These are phyloP conservation scores for Pichia exigua DNA, from an alignment of 805 yeast genomes.

Conservation along the genomic window DNA sequence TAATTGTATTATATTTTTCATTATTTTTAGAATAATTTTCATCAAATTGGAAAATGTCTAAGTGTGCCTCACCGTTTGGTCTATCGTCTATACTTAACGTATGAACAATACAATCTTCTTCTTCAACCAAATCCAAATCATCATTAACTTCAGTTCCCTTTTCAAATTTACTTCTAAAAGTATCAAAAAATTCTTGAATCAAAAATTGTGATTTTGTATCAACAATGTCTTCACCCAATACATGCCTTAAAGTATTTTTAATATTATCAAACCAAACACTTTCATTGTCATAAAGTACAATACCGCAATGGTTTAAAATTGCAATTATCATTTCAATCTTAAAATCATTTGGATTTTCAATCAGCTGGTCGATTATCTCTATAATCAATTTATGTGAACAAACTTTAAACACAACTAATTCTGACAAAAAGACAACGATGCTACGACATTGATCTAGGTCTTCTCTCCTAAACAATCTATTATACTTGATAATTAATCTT, in stretches of 20 bases:
- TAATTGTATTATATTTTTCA: slow-evolving; percentile 35
- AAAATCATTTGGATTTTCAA: slow-evolving; percentile 40
- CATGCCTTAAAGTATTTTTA: slow-evolving; percentile 50
- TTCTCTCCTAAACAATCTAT: slow-evolving; percentile 41
- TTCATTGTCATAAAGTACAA: slow-evolving; percentile 35
- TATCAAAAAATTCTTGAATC: slow-evolving; percentile 45
- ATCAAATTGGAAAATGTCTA: slow-evolving; percentile 46
- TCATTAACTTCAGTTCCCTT: slow-evolving; percentile 33
- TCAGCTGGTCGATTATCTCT: slow-evolving; percentile 43
- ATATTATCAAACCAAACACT: slow-evolving; percentile 29
- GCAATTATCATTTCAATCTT: slow-evolving; percentile 48
- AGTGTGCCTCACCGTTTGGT: slow-evolving; percentile 35
- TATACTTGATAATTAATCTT: slow-evolving; percentile 52
- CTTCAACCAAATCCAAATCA: slow-evolving; percentile 55
- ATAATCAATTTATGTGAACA: slow-evolving; percentile 44
- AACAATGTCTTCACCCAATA: slow-evolving; percentile 50
- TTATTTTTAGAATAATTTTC: slow-evolving; percentile 44
- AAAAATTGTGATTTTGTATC: slow-evolving; percentile 35
- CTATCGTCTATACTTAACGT: slow-evolving; percentile 46
- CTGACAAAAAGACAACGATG: slow-evolving; percentile 46
- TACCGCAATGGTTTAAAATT: slow-evolving; percentile 48
- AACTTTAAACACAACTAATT: slow-evolving; percentile 56
- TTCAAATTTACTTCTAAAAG: slow-evolving; percentile 37
- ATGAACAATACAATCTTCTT: slow-evolving; percentile 54
- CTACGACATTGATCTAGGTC: slow-evolving; percentile 38